Base-by-base conservation (phyloP, 2,329 filamentous ascomycete species). In the Neonectria ditissima region DNA sequence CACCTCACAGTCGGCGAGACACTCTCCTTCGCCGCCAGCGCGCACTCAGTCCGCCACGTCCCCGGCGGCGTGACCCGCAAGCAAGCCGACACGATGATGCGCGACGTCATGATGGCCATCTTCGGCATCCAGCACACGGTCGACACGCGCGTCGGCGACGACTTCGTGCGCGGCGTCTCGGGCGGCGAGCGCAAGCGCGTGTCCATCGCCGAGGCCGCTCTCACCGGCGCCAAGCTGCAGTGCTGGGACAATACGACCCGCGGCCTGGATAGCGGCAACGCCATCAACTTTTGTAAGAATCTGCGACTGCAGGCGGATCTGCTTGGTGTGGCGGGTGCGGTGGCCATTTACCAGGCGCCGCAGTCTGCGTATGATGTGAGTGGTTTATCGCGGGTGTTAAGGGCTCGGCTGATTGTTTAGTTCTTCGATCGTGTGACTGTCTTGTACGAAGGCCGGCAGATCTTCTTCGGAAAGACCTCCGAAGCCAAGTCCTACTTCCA, bases 161-260 rank as follows among this genome's bases (percentile, higher is more conserved):
- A 91, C 65, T 84, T 80, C 67, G 84, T 91, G 5, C 86, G 91
- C 41, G 92, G 92, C 73, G 89, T 94, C 0, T 92, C 89, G 51
- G 92, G 92, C 67, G 92, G 92, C 54, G 92, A 95, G 78, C 82
- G 92, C 10, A 94, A 94, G 77, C 89, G 92, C 70, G 91, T 93
- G 8, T 90, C 89, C 32, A 93, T 94, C 67, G 91, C 91, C 0
- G 92, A 94, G 75, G 92, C 91, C 0, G 67, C 71, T 0, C 69
- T 74, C 0, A 74, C 69, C 0, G 69, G 72, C 1, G 71, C 72
- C 0, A 74, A 72, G 47, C n/a, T 75, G 5, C 73, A 74, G 47
- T 77, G 75, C 39, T 77, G 75, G 75, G 75, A 77, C 9, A 77
- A 77, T 2, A 73, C 73, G 0, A 77, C 75, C 0, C 55, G 75